phyloP scores from a whole-genome alignment of 345 rosid species.

The Eucalyptus regnans region DNA sequence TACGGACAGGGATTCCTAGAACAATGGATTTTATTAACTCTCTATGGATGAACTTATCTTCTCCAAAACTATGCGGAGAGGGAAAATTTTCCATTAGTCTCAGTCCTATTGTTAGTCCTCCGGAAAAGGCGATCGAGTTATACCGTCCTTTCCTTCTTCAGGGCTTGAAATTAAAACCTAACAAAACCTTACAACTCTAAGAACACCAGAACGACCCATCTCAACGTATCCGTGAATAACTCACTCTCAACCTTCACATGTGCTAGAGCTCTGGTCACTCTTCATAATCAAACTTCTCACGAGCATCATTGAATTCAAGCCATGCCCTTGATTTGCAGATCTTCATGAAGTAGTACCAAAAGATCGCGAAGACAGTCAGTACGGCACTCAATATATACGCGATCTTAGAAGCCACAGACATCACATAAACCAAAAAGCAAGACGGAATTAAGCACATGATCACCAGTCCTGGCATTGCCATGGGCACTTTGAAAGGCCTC shows the following conservation, averaged over 20 bases:
- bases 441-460: slow-evolving; percentile 43
- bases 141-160: background rate
- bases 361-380: slow-evolving; percentile 32
- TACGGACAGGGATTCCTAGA: background rate
- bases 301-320: slow-evolving; percentile 7
- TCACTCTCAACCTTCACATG: background rate
- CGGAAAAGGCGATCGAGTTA: background rate
- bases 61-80: background rate
- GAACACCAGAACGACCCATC: background rate
- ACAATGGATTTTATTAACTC: background rate
- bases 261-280: background rate
- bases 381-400: slow-evolving; percentile 29
- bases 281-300: background rate
- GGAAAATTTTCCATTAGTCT: background rate
- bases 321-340: slow-evolving; percentile 21
- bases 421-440: slow-evolving; percentile 26
- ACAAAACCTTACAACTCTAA: background rate
- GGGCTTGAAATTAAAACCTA: background rate
- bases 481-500: slow-evolving; percentile 31
- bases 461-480: slow-evolving; percentile 22
- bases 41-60: background rate
- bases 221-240: background rate
- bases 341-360: slow-evolving; percentile 30
- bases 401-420: slow-evolving; percentile 25
- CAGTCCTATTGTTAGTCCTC: background rate